phyloP scores from a whole-genome alignment of 257 asterid genomes.

The Fraxinus anomala region DNA sequence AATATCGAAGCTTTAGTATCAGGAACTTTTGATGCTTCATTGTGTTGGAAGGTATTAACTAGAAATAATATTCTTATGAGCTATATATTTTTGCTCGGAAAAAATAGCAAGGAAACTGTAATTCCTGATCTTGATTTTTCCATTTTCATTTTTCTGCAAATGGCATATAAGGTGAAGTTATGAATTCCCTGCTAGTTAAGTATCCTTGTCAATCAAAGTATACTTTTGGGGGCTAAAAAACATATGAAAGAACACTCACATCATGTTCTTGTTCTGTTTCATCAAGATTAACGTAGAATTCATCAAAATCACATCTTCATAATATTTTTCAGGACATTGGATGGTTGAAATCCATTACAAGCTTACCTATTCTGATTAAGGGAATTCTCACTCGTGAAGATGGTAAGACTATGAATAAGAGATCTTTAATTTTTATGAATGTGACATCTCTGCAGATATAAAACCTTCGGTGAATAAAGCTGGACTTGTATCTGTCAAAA shows the following conservation, averaged over 20 bases:
- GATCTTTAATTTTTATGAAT: background rate
- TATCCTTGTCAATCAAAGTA: background rate
- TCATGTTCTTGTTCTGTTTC: background rate
- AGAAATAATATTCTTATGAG: background rate
- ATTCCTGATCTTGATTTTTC: background rate
- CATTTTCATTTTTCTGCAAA: background rate
- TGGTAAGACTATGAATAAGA: slow-evolving; percentile 33
- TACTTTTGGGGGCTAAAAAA: no score
- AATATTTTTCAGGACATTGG: slow-evolving; percentile 51
- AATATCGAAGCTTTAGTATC: slow-evolving; percentile 53
- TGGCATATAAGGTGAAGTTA: background rate
- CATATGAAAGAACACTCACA: background rate
- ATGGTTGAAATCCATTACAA: slow-evolving; percentile 67
- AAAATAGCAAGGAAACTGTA: background rate
- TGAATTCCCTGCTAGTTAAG: background rate
- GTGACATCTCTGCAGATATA: background rate
- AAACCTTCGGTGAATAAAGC: background rate
- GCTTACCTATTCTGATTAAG: slow-evolving; percentile 60
- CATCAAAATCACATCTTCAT: background rate
- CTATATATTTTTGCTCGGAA: background rate
- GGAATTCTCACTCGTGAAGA: slow-evolving; percentile 69
- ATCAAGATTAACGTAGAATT: background rate
- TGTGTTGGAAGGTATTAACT: slow-evolving; percentile 59
- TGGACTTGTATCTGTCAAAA: background rate
- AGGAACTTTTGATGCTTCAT: slow-evolving; percentile 41